Base-by-base conservation (phyloP, 108 stramenopile species). In the Cyclotella cryptica region DNA sequence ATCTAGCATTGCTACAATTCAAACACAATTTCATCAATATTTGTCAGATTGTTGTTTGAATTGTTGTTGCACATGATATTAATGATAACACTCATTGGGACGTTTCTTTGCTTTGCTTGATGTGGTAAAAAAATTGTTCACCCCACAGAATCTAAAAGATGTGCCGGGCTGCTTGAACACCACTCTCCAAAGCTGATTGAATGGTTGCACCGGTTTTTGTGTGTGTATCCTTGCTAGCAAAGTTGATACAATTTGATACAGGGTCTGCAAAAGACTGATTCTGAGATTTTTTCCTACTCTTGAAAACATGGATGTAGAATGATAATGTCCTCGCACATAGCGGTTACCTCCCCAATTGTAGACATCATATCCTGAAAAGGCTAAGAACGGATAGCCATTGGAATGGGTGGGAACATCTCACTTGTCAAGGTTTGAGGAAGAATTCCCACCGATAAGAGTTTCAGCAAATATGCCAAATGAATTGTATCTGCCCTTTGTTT, bases 171-270 rank as follows among this genome's bases (percentile, higher is more conserved):
- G 81, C 81, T 40, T 51, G 19, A 27, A 70, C 41, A 13, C 85
- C 85, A 69, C 77, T 79, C 40, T 86, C 80, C 69, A 86, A 71
- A 2, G 82, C 85, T 10, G 85, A 69, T 69, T 86, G 81, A 26
- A 83, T 81, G 0, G 85, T 79, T 24, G 78, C 78, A 57, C 72
- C 55, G 9, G 81, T 71, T 39, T 67, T 54, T 15, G 42, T 45
- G 63, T 82, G 76, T 10, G 82, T 82, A 47, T 78, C 73, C 35
- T 86, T 81, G 13, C 85, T 81, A 15, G 85, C 81, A 74, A 86
- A 86, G 47, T 58, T 79, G 0, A 86, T 27, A 41, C 39, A 43
- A 17, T 72, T 46, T 5, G 63, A 45, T 26, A 86, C 52, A 13
- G 78, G 77, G 27, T 15, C 46, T 45, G 69, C 60, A 51, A 83